Evolutionary conservation across 176 grass and related monocot genomes (phyloP).

Genomic region (Oryza glaberrima): DNA sequence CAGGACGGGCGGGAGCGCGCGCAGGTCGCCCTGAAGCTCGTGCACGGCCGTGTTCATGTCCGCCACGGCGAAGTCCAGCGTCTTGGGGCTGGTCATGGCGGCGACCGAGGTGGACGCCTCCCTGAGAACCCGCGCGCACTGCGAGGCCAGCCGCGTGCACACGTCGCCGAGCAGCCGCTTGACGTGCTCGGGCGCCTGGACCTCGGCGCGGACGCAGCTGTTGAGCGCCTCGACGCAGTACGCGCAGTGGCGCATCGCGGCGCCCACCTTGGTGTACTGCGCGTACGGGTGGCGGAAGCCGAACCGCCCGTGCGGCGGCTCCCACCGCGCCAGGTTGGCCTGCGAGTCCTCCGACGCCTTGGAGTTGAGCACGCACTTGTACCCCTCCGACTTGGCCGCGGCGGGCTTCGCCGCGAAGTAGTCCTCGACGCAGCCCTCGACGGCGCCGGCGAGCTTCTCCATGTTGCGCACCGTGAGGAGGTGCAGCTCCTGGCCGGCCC

Average conservation of each 20-base stretch:
- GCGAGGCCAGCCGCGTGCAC: conserved; percentile 54
- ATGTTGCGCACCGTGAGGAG: conserved; percentile 71
- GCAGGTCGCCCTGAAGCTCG: conserved; percentile 70
- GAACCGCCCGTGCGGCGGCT: conserved; percentile 74
- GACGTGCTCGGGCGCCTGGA: conserved; percentile 47
- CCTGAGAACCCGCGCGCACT: conserved; percentile 59
- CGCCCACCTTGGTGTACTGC: conserved; percentile 77
- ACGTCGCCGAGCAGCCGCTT: conserved; percentile 58
- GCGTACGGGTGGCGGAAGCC: conserved; percentile 81
- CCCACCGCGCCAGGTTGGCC: conserved; percentile 91
- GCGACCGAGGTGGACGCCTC: conserved; percentile 66
- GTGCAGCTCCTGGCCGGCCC: conserved; percentile 82
- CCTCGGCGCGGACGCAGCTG: conserved; percentile 60
- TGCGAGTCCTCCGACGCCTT: conserved; percentile 92
- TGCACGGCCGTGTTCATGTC: conserved; percentile 76
- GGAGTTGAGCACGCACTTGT: conserved; percentile 88
- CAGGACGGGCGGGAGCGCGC: conserved; percentile 56
- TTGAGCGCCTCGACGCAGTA: conserved; percentile 85
- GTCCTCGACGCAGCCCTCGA: conserved; percentile 67
- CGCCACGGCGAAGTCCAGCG: conserved; percentile 57
- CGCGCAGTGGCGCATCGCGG: conserved; percentile 78
- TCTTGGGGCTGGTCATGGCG: conserved; percentile 47
- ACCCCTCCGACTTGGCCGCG: conserved; percentile 49
- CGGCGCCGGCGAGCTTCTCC: conserved; percentile 72
- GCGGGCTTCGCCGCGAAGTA: conserved; percentile 42